A percentile compares a stretch with the other conserved stretches of the same genome.
Evolutionary conservation across 2,329 filamentous ascomycete species (phyloP).

Genomic region (Fusarium lyarnte): DNA sequence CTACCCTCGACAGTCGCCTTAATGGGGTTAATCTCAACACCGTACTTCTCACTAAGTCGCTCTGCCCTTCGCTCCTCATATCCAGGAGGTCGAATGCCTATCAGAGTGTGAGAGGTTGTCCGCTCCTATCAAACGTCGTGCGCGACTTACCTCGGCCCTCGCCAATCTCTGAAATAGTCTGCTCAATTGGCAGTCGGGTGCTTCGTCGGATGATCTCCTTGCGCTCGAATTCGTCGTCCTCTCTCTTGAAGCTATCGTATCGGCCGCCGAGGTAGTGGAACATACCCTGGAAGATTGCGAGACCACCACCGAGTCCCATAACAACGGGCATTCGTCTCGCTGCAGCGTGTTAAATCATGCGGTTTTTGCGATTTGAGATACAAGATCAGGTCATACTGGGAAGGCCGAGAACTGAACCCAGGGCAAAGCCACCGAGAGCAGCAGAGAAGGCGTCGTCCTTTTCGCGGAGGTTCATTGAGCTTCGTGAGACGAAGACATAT

Average conservation of each 20-base stretch:
- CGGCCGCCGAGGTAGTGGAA: conserved; percentile 76
- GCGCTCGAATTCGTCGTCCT: conserved; percentile 76
- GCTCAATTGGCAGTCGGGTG: conserved; percentile 77
- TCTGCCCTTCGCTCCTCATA: conserved; percentile 86
- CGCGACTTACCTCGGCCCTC: conserved; percentile 80
- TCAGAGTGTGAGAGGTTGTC: conserved; percentile 25
- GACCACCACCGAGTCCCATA: conserved; percentile 69
- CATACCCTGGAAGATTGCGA: conserved; percentile 67
- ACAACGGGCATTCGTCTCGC: conserved; percentile 71
- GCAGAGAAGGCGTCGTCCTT: conserved; percentile 83
- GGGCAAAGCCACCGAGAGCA: conserved; percentile 78
- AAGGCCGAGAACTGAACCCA: conserved; percentile 77
- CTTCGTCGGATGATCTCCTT: conserved; percentile 79
- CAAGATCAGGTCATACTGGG: conserved; percentile 74
- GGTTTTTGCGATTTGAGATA: neutral
- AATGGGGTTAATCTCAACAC: conserved; percentile 80
- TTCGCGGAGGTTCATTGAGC: conserved; percentile 84
- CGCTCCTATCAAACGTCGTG: neutral
- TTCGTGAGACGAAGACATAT: conserved; percentile 80
- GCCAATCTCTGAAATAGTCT: conserved; percentile 83
- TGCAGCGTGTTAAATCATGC: conserved; percentile 38
- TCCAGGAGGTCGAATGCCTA: conserved; percentile 82
- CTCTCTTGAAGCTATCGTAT: conserved; percentile 60
- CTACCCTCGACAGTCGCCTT: conserved; percentile 59
- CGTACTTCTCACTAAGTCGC: conserved; percentile 86